Evolutionary conservation across 2,329 filamentous ascomycete species (phyloP), one percentile per base, ranked within the genome.

Genomic region (Penicillium sp.): DNA sequence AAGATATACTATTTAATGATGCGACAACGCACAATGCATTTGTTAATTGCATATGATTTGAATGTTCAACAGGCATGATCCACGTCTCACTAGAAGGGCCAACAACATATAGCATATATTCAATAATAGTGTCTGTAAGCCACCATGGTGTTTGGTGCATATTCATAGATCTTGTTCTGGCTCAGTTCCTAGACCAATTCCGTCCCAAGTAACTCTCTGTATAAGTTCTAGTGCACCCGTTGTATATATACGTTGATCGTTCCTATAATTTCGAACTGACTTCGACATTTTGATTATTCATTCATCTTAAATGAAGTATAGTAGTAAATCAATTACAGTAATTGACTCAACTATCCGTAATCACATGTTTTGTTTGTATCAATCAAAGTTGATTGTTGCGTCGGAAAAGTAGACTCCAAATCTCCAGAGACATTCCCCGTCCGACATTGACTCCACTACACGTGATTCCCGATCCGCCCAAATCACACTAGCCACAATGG

Each of bases 401-500:
- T 38, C n/a, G 5, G 2, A 24, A 9, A n/a, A 21, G 10, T 38
- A 4, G 15, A 38, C 13, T 29, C 24, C 17, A 21, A 29, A 13
- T 34, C 3, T n/a, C 33, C 29, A 29, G 41, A 43, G 13, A 43
- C 9, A 22, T 22, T 33, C 4, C 15, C 10, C 31, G 31, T 15
- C 29, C 19, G 17, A 43, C 19, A 7, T 5, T 13, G 8, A 21
- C 15, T 31, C 34, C 24, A 31, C 5, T 2, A 2, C 48, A 51
- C 49, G 54, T 56, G 52, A 56, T 19, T 8, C 8, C 5, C 6
- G 43, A 47, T 35, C 12, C 13, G 9, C 12, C 19, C 2, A 13
- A 22, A 24, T 2, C 7, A 52, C 58, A 51, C 63, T 60, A 61
- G 44, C 63, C 59, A 52, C 9, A 56, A 54, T 53, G 55, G 48